These are phyloP conservation scores for Aspergillus egyptiacus DNA, from an alignment of 495 filamentous ascomycete genomes.

Conservation along the genomic window DNA sequence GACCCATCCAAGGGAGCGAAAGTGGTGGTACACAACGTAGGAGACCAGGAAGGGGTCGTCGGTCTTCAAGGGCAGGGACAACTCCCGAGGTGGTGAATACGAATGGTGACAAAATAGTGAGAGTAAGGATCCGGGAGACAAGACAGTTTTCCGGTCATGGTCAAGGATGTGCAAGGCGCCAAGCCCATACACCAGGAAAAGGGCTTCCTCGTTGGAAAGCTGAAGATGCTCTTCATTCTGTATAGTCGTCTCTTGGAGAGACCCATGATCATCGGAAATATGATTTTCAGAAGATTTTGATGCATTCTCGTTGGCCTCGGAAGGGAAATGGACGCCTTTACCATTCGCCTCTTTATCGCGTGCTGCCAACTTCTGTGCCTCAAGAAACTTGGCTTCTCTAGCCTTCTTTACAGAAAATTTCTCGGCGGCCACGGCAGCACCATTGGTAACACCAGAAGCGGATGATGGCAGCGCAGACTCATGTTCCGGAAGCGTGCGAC, in stretches of 20 bases:
- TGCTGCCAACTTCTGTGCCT: conserved; percentile 21
- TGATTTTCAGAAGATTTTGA: conserved; percentile 37
- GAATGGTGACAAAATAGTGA: conserved; percentile 60
- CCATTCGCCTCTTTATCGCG: conserved; percentile 28
- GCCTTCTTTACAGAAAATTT: conserved; percentile 40
- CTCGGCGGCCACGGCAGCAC: conserved; percentile 20
- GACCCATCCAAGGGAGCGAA: conserved; percentile 95
- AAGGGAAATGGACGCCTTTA: conserved; percentile 62
- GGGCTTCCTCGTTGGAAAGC: conserved; percentile 80
- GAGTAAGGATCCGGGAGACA: conserved; percentile 47
- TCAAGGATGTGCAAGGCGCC: conserved; percentile 67
- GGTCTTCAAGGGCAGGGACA: conserved; percentile 38
- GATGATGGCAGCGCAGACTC: conserved; percentile 12
- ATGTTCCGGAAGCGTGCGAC: conserved; percentile 11
- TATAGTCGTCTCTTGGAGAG: conserved; percentile 31
- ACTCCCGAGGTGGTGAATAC: conserved; percentile 54
- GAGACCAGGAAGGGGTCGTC: conserved; percentile 82
- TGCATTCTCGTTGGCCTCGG: conserved; percentile 51
- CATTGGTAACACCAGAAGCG: conserved; percentile 19
- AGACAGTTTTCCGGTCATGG: conserved; percentile 37
- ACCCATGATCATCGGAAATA: conserved; percentile 12
- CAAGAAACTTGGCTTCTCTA: conserved; percentile 31
- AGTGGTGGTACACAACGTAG: conserved; percentile 93
- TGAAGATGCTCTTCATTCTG: conserved; percentile 86
- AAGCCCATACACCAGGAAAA: conserved; percentile 81